Evolutionary conservation across 768 basidiomycete species (phyloP), one percentile per base, ranked within the genome.

Genomic region (Leccinum boreale): DNA sequence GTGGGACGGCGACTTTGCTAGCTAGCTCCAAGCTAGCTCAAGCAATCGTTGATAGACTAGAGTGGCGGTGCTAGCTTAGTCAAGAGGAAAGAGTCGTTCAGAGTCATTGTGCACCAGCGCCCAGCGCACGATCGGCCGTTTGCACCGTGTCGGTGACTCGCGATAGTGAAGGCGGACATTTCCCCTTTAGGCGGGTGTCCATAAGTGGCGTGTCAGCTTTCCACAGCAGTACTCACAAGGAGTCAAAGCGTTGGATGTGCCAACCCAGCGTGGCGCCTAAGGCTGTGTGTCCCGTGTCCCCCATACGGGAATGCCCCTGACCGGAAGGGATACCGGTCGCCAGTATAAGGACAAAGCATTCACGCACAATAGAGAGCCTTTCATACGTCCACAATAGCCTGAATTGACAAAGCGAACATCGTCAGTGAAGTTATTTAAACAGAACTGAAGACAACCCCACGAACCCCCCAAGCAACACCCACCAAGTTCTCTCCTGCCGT

Each of bases 271-370:
- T 23, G 57, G 58, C 45, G 55, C 49, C 36, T 19, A 26, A 31
- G 35, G 62, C 67, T 66, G 62, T 68, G 58, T 29, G 26, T 26
- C 35, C 56, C 24, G 48, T 29, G n/a, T n/a, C n/a, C n/a, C n/a
- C n/a, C 55, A 23, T 56, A 11, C 59, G 57, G 68, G 46, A 60
- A 48, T 2, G 24, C 68, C 66, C 67, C 67, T 68, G 67, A 60
- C 14, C 33, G n/a, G 45, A 56, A 55, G 47, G 59, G 56, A 52
- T 24, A 33, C 65, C 58, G 57, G 26, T 39, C 12, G 17, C 23
- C 19, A 23, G 26, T 59, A 69, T 64, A 73, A 70, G 62, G 61
- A 56, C 59, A 65, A 69, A 56, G 60, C 46, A 48, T 52, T 58
- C 63, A 62, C 55, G 56, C 46, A 50, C 54, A 55, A 64, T 61